Evolutionary conservation across 1,284 basidiomycete genomes (phyloP), one percentile per base, ranked within the genome.

Genomic region (Hemileia vastatrix): DNA sequence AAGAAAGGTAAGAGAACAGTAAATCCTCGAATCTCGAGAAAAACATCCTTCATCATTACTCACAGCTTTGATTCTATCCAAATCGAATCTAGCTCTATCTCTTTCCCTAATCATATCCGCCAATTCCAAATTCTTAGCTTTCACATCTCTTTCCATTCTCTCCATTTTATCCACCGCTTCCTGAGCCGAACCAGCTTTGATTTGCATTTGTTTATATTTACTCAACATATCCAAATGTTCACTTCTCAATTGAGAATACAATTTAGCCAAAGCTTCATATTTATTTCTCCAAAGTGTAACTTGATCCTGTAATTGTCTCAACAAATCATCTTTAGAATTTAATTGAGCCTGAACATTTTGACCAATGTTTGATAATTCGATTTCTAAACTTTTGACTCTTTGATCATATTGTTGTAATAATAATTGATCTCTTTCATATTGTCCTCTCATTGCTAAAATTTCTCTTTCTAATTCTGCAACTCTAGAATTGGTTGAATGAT

Each of bases 91-190:
- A 21, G 74, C 74, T 24, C 74, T 68, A 63, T 76, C 74, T 8
- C 73, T 66, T 64, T 75, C 73, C 33, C 74, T 70, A 57, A 76
- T 75, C 74, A 76, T 76, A 58, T 76, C 74, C 27, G 71, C 72
- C 40, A 76, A 68, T 63, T 76, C 74, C 45, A 76, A 69, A 55
- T 76, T 76, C 68, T 76, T 76, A 40, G 74, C 74, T 68, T 75
- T 74, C 59, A 74, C 69, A 49, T 76, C 73, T 23, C 73, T 64
- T 65, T 75, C 73, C 74, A 75, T 76, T 32, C 74, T 65, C 60
- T 76, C 74, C 73, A 76, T 75, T 68, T 71, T 71, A 67, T 76
- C 72, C 57, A 76, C 70, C 2, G 72, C 72, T 65, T 76, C 74
- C 52, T 75, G 73, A 1, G 73, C 74, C 51, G 68, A 70, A 61